These are phyloP conservation scores for Brassica rapa DNA, from an alignment of 345 rosid genomes.

Conservation along the genomic window DNA sequence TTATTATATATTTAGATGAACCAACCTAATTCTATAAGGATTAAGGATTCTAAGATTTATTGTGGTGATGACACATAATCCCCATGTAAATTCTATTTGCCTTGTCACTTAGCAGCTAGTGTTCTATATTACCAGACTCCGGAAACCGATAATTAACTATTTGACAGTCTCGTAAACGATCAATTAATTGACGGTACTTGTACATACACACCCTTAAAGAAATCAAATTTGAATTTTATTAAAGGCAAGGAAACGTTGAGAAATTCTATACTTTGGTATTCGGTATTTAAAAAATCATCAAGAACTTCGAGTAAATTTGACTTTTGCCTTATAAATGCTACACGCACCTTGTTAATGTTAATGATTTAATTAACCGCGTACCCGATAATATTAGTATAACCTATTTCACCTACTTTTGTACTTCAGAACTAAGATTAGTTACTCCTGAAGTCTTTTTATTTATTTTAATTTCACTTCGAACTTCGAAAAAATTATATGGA, in stretches of 20 bases:
- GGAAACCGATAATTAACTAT: constrained; percentile 23
- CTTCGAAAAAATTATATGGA: constrained; percentile 5
- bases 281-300: constrained; percentile 42
- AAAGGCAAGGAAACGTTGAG: constrained; percentile 47
- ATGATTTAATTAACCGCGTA: neutral
- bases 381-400: constrained; percentile 13
- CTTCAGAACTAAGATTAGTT: constrained; percentile 1
- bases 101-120: constrained; percentile 16
- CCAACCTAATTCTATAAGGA: too few species aligned
- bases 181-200: constrained; percentile 25
- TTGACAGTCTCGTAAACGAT: constrained; percentile 30
- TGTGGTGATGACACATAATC: neutral
- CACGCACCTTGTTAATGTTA: constrained; percentile 11
- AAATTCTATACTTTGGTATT: constrained; percentile 48
- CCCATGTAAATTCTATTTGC: constrained; percentile 24
- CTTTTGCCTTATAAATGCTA: constrained; percentile 47
- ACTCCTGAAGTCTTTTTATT: neutral
- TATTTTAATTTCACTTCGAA: constrained; percentile 8
- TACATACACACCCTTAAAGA: neutral
- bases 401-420: constrained; percentile 12
- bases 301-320: constrained; percentile 43
- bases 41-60: neutral
- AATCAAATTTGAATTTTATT: constrained; percentile 28
- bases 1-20: too few species aligned
- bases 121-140: neutral